phyloP scores from a whole-genome alignment of 768 basidiomycete species.

The Trametes gibbosa region DNA sequence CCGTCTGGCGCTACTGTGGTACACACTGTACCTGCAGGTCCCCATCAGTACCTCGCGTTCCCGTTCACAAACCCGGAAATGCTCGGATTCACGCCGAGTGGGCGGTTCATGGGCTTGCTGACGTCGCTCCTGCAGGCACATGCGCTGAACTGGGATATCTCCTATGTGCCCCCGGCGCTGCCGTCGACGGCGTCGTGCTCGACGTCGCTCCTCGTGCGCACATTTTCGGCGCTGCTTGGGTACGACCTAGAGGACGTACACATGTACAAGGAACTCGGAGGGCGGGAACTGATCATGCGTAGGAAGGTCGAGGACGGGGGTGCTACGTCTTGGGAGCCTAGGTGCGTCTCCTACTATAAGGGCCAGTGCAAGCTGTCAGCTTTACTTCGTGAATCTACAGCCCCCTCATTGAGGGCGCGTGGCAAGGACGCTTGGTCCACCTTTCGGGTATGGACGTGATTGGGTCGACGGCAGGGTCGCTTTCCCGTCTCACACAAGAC shows the following conservation, averaged over 20 bases:
- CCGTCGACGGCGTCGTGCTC: constrained; percentile 63
- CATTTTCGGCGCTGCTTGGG: constrained; percentile 56
- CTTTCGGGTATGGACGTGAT: constrained; percentile 63
- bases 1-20: constrained; percentile 31
- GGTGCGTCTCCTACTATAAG: constrained; percentile 31
- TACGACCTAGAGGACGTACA: constrained; percentile 60
- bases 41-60: constrained; percentile 41
- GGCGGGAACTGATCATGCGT: constrained; percentile 63
- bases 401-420: constrained; percentile 55
- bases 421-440: constrained; percentile 55
- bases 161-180: constrained; percentile 53
- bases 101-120: constrained; percentile 54
- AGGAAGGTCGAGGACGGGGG: constrained; percentile 55
- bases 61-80: constrained; percentile 35
- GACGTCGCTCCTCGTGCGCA: constrained; percentile 52
- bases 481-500: constrained; percentile 59
- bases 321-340: constrained; percentile 53
- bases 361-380: no score
- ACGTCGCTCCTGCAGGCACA: constrained; percentile 62
- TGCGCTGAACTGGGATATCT: constrained; percentile 64
- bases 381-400: constrained; percentile 27
- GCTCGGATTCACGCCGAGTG: constrained; percentile 41
- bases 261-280: constrained; percentile 68
- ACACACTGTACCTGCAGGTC: constrained; percentile 49
- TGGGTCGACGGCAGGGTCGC: constrained; percentile 60